phyloP scores from a whole-genome alignment of 306 rosid genomes.

The Begonia loranthoides region DNA sequence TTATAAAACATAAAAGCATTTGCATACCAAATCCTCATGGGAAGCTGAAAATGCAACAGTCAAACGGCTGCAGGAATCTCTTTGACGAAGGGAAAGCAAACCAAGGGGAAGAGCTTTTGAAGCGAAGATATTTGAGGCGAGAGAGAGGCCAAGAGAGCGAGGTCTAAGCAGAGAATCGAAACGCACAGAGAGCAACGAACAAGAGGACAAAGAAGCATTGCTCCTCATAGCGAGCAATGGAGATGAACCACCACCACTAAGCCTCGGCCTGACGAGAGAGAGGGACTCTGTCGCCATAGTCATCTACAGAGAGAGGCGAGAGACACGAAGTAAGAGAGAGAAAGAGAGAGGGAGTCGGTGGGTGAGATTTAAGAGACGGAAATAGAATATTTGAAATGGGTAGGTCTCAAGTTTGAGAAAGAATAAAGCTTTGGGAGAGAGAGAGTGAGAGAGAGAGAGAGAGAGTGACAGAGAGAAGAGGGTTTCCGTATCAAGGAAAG shows the following conservation, averaged over 20 bases:
- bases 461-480: too few species aligned
- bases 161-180: slow-evolving; percentile 30
- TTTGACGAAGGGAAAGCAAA: slow-evolving; percentile 16
- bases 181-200: slow-evolving; percentile 12
- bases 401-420: background rate
- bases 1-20: too few species aligned
- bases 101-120: slow-evolving; percentile 12
- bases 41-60: slow-evolving; percentile 36
- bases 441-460: background rate
- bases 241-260: slow-evolving; percentile 11
- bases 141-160: slow-evolving; percentile 18
- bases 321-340: background rate
- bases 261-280: slow-evolving; percentile 51
- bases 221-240: slow-evolving; percentile 14
- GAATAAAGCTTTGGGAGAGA: background rate
- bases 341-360: background rate
- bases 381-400: background rate
- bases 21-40: slow-evolving; percentile 53
- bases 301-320: background rate
- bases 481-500: too few species aligned
- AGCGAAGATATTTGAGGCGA: slow-evolving; percentile 8
- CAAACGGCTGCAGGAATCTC: slow-evolving; percentile 18
- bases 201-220: slow-evolving; percentile 10
- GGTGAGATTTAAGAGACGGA: too few species aligned
- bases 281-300: slow-evolving; percentile 24